Conservation (phyloP, 176 grass and related monocot genomes). For the Carex myosuroides region DNA sequence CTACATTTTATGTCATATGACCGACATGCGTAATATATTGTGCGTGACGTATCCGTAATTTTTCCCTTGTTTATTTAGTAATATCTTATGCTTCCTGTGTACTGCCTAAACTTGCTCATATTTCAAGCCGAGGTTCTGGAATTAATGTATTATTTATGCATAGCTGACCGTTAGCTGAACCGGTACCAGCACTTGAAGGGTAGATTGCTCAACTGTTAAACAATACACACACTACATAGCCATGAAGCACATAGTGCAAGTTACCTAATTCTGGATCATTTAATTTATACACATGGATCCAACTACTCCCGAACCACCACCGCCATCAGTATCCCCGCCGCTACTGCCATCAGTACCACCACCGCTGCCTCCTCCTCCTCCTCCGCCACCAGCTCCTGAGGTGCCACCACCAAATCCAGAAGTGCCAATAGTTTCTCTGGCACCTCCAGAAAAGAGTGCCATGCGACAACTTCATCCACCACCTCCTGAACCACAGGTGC, state of each 20-base stretch:
- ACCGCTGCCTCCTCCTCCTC: background rate
- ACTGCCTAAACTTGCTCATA: background rate
- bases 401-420: background rate
- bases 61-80: background rate
- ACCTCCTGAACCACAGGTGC: constrained; percentile 23
- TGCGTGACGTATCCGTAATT: too few species aligned
- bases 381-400: background rate
- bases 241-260: background rate
- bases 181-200: constrained; percentile 7
- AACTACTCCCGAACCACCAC: background rate
- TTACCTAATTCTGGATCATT: background rate
- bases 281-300: constrained; percentile 3
- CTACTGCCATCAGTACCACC: constrained; percentile 16
- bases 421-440: constrained; percentile 25
- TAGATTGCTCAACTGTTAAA: background rate
- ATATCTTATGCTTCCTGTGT: background rate
- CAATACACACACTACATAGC: background rate
- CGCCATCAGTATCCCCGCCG: background rate
- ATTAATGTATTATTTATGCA: background rate
- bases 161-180: constrained; percentile 22
- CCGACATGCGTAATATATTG: too few species aligned
- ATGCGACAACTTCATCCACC: background rate
- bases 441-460: background rate
- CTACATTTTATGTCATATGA: too few species aligned
- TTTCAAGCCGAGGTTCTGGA: background rate